Conservation (phyloP, 371 early-diverging fungal species). For the Lichtheimia ornata region DNA sequence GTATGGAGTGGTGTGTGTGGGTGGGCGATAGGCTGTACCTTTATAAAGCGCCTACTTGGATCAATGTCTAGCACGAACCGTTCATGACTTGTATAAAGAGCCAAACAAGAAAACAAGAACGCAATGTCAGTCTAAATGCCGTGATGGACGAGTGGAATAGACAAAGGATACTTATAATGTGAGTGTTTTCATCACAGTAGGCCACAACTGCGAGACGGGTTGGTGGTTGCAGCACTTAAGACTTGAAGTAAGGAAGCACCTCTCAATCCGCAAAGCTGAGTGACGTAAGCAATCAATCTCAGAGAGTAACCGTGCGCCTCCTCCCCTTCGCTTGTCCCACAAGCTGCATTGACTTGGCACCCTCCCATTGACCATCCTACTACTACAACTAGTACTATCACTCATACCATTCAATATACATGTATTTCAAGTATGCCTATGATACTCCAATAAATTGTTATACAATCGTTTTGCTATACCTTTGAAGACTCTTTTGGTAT, state of each 20-base stretch:
- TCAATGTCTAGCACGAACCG: conserved; percentile 56
- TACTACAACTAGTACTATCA: too few species aligned
- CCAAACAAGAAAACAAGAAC: conserved; percentile 11
- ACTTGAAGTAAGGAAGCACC: conserved; percentile 2
- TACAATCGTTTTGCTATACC: too few species aligned
- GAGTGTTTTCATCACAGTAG: conserved; percentile 34
- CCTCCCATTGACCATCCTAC: too few species aligned
- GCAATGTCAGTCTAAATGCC: neutral
- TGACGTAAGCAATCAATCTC: conserved; percentile 1
- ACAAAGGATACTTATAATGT: conserved; percentile 47
- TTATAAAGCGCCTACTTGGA: conserved; percentile 43
- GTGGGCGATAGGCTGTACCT: conserved; percentile 24
- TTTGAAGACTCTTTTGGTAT: too few species aligned
- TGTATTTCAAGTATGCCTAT: too few species aligned
- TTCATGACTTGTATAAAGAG: conserved; percentile 51
- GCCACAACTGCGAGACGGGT: conserved; percentile 5
- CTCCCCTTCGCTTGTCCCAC: too few species aligned
- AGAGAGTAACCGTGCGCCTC: too few species aligned
- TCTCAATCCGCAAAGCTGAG: neutral
- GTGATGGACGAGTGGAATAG: neutral
- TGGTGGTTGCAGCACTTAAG: neutral
- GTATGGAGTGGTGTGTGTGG: too few species aligned
- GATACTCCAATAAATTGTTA: too few species aligned
- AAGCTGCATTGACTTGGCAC: too few species aligned
- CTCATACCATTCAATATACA: too few species aligned